Base-by-base conservation (phyloP, 1,284 basidiomycete genomes). In the Irpex rosettiformis region DNA sequence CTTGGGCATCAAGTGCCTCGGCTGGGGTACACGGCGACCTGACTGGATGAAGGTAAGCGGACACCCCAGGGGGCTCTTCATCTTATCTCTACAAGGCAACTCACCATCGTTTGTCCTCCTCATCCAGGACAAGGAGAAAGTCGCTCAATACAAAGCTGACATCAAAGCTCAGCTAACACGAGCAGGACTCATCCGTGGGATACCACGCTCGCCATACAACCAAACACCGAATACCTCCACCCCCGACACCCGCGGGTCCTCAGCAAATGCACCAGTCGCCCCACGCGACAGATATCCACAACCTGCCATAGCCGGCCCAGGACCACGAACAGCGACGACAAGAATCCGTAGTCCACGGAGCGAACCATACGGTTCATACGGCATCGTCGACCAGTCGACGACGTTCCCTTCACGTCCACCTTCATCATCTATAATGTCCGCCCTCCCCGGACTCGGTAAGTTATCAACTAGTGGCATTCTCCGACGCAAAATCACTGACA, bases 41-140 rank as follows among this genome's bases (percentile, higher is more conserved):
- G 89, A 91, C 60, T 91, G 89, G 89, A 90, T 91, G 89, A 75
- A 88, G 64, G 89, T 91, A 66, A 73, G 88, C 18, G 27, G 21
- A n/a, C 21, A 27, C 13, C 52, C 29, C 28, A 30, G 13, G 5
- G 8, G 13, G 22, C 54, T 51, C 16, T 48, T 37, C 28, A 47
- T 24, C 21, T n/a, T 28, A 37, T 60, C 43, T n/a, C n/a, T n/a
- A n/a, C n/a, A n/a, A n/a, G n/a, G n/a, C n/a, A n/a, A 52, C 61
- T 33, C 52, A 54, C 11, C 33, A 30, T 6, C 24, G 24, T 24
- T 10, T 28, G 27, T 24, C 22, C 28, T n/a, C 45, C n/a, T n/a
- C n/a, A n/a, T 8, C 22, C 69, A 92, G 89, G 89, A 92, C 70
- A 92, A 92, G 72, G 83, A 86, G 64, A 83, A 83, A n/a, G 88